phyloP scores from a whole-genome alignment of 139 green algal species.

The Auxenochlorella pyrenoidosa region DNA sequence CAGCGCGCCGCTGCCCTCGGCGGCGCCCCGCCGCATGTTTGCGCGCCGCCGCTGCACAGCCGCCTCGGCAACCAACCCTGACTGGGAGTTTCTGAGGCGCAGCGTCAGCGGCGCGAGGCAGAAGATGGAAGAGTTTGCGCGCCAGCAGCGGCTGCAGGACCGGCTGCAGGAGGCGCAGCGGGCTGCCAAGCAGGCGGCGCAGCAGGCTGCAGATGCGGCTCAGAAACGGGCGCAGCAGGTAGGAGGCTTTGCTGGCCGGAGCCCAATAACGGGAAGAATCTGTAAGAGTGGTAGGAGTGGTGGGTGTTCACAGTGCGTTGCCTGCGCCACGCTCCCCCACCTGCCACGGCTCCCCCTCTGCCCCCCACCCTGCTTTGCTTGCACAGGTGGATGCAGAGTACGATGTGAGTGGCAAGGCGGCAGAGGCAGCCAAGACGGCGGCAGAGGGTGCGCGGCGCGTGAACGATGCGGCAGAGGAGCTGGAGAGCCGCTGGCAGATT shows the following conservation, averaged over 20 bases:
- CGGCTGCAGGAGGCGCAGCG: not conserved
- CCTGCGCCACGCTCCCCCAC: not conserved
- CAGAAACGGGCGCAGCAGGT: not conserved
- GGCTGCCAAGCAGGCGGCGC: not conserved
- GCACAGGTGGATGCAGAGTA: slow-evolving; percentile 27
- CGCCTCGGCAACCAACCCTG: not conserved
- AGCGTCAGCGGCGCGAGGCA: not conserved
- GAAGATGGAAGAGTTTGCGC: slow-evolving; percentile 18
- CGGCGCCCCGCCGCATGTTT: not conserved
- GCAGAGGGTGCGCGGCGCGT: not conserved
- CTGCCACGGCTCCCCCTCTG: too few relatives aligned
- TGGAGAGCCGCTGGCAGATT: slow-evolving; percentile 11
- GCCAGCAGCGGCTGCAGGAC: slow-evolving; percentile 30
- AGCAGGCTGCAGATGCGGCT: not conserved
- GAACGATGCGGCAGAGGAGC: slow-evolving; percentile 1
- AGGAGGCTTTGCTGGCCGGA: not conserved
- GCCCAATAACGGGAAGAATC: not conserved
- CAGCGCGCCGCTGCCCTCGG: not conserved
- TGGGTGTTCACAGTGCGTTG: too few relatives aligned
- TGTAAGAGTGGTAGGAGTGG: not conserved
- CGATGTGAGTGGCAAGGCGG: slow-evolving; percentile 20
- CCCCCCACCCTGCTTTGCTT: too few relatives aligned
- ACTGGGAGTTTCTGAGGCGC: not conserved
- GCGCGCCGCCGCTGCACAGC: not conserved
- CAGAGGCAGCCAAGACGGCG: not conserved